Evolutionary conservation across 495 filamentous ascomycete species (phyloP).

Genomic region (Acidiella bohemica): DNA sequence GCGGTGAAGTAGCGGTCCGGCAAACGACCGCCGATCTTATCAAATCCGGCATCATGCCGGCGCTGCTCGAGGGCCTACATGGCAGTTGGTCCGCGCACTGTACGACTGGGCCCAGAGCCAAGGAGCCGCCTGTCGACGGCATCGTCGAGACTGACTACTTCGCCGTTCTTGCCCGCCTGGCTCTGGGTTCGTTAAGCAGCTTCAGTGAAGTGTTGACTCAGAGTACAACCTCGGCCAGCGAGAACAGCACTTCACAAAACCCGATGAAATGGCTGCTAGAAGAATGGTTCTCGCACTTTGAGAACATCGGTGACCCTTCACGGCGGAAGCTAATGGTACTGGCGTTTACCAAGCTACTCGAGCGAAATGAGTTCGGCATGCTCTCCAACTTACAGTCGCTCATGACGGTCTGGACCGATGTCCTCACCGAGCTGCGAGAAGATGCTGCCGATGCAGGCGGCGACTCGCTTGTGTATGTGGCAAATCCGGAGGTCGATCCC

Average conservation of each 20-base stretch:
- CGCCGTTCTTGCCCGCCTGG: conserved; percentile 65
- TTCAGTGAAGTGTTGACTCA: conserved; percentile 27
- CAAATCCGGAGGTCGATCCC: neutral
- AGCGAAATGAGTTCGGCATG: conserved; percentile 46
- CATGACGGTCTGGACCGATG: conserved; percentile 55
- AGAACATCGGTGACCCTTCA: conserved; percentile 59
- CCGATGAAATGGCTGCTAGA: conserved; percentile 57
- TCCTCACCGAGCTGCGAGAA: conserved; percentile 50
- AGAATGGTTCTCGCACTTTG: conserved; percentile 83
- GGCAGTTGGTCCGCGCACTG: conserved; percentile 58
- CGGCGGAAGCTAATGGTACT: conserved; percentile 72
- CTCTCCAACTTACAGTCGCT: conserved; percentile 48
- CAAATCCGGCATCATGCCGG: conserved; percentile 49
- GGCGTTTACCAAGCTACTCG: conserved; percentile 66
- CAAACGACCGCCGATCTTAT: conserved; percentile 53
- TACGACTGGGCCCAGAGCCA: conserved; percentile 61
- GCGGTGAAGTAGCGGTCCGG: conserved; percentile 49
- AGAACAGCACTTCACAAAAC: conserved; percentile 26
- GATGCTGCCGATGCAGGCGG: conserved; percentile 32
- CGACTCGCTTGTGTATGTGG: conserved; percentile 26
- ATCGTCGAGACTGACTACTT: conserved; percentile 73
- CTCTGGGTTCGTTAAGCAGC: conserved; percentile 50
- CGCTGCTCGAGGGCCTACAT: conserved; percentile 56
- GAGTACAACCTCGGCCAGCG: neutral
- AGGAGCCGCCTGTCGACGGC: conserved; percentile 45